Conservation (phyloP, 208 protist genomes). For the Angomonas desouzai region DNA sequence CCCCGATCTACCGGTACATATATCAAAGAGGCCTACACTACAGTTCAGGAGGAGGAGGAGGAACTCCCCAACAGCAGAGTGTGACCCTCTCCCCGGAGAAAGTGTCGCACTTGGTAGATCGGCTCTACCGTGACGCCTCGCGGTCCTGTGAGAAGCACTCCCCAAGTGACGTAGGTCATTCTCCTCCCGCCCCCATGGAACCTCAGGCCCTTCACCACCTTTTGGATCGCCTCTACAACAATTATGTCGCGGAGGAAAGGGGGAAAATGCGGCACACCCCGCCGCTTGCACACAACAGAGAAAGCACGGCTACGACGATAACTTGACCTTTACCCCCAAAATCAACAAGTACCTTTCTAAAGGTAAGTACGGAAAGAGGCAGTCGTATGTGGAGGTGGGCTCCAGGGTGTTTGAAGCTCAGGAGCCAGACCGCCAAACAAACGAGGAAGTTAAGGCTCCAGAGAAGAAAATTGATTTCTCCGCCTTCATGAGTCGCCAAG, state of each 20-base stretch:
- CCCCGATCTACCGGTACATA: not conserved
- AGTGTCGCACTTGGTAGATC: not conserved
- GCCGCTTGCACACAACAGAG: not conserved
- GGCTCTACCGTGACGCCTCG: not conserved
- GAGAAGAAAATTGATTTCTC: not conserved
- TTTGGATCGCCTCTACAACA: slow-evolving; percentile 8
- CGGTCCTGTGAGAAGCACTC: not conserved
- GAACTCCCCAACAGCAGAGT: not conserved
- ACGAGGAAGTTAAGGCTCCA: not conserved
- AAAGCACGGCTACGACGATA: not conserved
- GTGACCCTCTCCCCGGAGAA: not conserved
- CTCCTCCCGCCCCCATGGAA: not conserved
- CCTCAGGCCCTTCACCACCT: not conserved
- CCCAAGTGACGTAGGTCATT: not conserved
- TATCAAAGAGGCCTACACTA: not conserved
- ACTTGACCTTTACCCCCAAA: slow-evolving; percentile 1
- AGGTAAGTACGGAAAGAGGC: not conserved
- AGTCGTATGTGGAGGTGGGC: not conserved
- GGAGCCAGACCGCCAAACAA: not conserved
- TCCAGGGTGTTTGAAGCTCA: not conserved
- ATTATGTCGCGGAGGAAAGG: not conserved
- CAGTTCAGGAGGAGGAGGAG: not conserved
- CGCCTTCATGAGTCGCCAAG: not conserved
- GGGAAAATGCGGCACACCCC: not conserved
- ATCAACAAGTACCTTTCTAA: not conserved